Conservation (phyloP, 257 asterid species). For the Solanum peruvianum region DNA sequence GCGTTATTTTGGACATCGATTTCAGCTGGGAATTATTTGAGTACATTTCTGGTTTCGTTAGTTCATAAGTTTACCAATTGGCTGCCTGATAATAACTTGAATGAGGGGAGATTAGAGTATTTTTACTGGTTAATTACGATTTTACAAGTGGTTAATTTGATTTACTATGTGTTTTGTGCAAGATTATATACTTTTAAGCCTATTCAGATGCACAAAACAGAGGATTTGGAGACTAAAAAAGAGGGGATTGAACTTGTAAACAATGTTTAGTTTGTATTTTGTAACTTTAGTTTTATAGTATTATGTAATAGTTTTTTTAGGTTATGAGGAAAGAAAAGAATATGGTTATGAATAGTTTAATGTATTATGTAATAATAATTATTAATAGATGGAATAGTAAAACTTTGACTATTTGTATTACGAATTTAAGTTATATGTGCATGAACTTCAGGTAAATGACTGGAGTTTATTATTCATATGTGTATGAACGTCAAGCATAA, state of each 20-base stretch:
- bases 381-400: too few species aligned
- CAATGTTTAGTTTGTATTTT: conserved; percentile 13
- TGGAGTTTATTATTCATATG: too few species aligned
- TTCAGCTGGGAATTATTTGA: conserved; percentile 58
- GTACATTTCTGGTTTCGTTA: conserved; percentile 53
- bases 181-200: conserved; percentile 69
- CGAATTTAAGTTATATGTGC: not conserved
- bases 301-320: not conserved
- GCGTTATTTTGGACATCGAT: conserved; percentile 73
- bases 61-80: conserved; percentile 62
- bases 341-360: not conserved
- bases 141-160: conserved; percentile 51
- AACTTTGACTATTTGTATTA: not conserved
- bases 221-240: not conserved
- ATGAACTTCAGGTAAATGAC: too few species aligned
- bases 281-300: not conserved
- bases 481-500: not conserved
- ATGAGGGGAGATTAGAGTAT: conserved; percentile 64
- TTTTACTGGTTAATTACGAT: conserved; percentile 71
- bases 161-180: conserved; percentile 62
- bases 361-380: too few species aligned
- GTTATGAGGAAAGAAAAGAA: not conserved
- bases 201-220: conserved; percentile 13
- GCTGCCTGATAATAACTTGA: conserved; percentile 65
- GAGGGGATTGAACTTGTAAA: conserved; percentile 26